Conservation (phyloP, 352 stramenopile species). For the Phytopythium boreale region DNA sequence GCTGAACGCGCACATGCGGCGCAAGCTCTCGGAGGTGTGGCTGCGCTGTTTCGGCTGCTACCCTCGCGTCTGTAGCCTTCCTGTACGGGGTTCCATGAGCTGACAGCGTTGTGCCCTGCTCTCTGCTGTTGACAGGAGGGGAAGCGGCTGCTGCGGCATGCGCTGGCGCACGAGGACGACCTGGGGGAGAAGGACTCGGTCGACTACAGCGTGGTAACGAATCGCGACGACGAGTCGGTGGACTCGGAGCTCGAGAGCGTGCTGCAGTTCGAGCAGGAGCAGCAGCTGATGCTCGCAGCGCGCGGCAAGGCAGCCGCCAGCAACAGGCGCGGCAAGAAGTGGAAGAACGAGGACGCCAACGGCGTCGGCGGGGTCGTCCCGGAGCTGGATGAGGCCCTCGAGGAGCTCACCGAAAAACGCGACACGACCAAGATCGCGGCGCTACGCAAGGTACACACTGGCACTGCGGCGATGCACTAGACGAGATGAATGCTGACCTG, state of each 20-base stretch:
- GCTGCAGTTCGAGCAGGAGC: conserved; percentile 45
- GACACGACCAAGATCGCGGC: conserved; percentile 57
- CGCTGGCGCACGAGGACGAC: conserved; percentile 33
- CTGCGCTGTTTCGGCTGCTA: neutral
- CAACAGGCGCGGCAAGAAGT: conserved; percentile 28
- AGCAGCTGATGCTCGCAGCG: conserved; percentile 3
- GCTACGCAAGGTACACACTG: conserved; percentile 28
- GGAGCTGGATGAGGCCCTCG: conserved; percentile 48
- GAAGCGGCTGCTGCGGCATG: conserved; percentile 46
- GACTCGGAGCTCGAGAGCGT: conserved; percentile 62
- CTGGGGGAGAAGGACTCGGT: conserved; percentile 18
- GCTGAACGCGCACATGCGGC: conserved; percentile 25
- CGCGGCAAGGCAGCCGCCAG: conserved; percentile 3
- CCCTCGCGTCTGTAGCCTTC: neutral
- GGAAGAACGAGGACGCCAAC: conserved; percentile 33
- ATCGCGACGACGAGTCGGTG: conserved; percentile 38
- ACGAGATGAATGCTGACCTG: neutral
- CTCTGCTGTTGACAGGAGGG: conserved; percentile 26
- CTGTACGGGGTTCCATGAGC: neutral
- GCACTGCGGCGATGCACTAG: too few relatives aligned
- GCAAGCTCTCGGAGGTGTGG: conserved; percentile 27
- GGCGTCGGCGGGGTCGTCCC: conserved; percentile 24
- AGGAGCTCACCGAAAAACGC: conserved; percentile 61
- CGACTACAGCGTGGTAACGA: conserved; percentile 27
- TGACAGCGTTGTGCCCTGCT: neutral